Evolutionary conservation across 2,329 filamentous ascomycete species (phyloP), one percentile per base, ranked within the genome.

Genomic region (Capronia epimyces): DNA sequence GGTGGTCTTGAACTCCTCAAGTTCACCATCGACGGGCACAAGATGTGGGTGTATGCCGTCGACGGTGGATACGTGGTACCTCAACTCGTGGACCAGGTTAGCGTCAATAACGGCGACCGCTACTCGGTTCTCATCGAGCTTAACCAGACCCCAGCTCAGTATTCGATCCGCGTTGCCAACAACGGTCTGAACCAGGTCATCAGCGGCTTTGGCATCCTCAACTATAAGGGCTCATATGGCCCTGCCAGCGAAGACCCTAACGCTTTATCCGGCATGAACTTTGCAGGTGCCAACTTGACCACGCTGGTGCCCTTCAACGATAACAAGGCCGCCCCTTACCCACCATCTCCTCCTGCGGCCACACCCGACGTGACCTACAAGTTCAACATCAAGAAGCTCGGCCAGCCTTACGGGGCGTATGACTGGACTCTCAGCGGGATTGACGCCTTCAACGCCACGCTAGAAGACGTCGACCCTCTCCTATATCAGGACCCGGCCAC

Each of bases 371-470:
- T 68, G 31, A 76, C 76, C 0, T 73, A 72, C 60, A 65, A 72
- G 15, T 54, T 72, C 44, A 56, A 56, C 15, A 59, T 64, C 43
- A 56, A 59, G 29, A 64, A 60, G 8, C 48, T 68, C 21, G 50
- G 52, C 22, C 57, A 60, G 24, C 62, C 61, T 12, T 56, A 71
- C 5, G 67, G 69, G 12, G 72, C 71, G 2, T 79, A 77, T 63
- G 67, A 69, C 39, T 83, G 78, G 79, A 75, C 73, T 0, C 61
- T 82, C 39, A 78, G 78, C 65, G 65, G 63, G 5, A 73, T 72
- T 13, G 52, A 60, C 15, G 25, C 62, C 9, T 76, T 43, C 39
- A 64, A 71, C 59, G 64, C 72, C 29, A 39, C 57, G 29, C 54
- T 66, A 24, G 62, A 75, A 31, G 69, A 73, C 50, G 52, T 60